phyloP scores from a whole-genome alignment of 179 eudicot species.

The Kewa caespitosa region DNA sequence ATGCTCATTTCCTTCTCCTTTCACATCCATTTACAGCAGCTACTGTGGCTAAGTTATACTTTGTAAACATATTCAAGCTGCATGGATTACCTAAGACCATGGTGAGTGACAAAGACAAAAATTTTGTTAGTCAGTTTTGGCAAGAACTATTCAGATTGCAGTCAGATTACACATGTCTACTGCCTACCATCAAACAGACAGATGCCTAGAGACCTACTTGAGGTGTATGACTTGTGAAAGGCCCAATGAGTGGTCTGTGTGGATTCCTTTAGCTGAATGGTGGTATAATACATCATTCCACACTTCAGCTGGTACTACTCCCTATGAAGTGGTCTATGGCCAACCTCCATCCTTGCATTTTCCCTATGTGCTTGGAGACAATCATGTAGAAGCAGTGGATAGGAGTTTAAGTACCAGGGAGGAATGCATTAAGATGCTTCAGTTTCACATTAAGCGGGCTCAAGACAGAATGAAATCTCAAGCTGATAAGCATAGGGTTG shows the following conservation, averaged over 20 bases:
- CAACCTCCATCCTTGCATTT: neutral
- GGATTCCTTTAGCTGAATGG: constrained; percentile 7
- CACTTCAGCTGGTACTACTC: neutral
- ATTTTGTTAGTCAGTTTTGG: neutral
- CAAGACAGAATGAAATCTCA: constrained; percentile 2
- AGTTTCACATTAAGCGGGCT: neutral
- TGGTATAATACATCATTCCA: constrained; percentile 15
- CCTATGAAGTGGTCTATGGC: constrained; percentile 11
- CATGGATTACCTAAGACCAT: constrained; percentile 1
- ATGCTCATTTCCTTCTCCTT: too few relatives aligned
- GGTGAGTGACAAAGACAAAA: constrained; percentile 2
- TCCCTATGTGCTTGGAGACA: neutral
- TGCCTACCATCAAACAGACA: constrained; percentile 13
- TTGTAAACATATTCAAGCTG: too few relatives aligned
- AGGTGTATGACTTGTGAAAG: constrained; percentile 6
- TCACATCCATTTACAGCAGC: too few relatives aligned
- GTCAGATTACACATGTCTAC: neutral
- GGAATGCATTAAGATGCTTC: neutral
- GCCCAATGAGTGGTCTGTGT: neutral
- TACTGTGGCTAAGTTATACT: too few relatives aligned
- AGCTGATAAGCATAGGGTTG: neutral
- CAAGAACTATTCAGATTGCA: neutral
- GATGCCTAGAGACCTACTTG: constrained; percentile 7
- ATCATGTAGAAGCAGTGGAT: neutral
- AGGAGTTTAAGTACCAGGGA: neutral